Base-by-base conservation (phyloP, 352 stramenopile species). In the Pythium aristosporum region DNA sequence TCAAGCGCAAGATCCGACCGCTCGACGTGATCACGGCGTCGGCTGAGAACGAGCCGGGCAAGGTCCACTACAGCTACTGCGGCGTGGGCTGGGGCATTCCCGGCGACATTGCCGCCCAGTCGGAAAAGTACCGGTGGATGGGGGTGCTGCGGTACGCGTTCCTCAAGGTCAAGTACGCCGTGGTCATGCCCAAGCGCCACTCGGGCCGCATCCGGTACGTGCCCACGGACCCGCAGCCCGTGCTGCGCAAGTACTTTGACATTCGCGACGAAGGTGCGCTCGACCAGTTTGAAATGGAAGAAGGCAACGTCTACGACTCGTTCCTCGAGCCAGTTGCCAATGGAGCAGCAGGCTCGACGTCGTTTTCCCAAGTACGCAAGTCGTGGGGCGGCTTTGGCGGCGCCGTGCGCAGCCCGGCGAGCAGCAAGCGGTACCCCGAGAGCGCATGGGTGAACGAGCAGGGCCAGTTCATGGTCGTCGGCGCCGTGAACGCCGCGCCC, bases 211-310 rank as follows among this genome's bases (percentile, higher is more conserved):
- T 93, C n/a, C 73, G 79, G 9, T 91, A 90, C 57, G 80, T 93
- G 46, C 67, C 80, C 28, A 82, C 81, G 23, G 76, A 89, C 37
- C 85, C 85, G 2, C 79, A 89, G 56, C 80, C 81, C 4, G 68
- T 69, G 41, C 72, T 93, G 8, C 69, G 81, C 36, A 73, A 71
- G 39, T 93, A 93, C 70, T 80, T 89, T 60, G 82, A 93, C 54
- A 91, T 90, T 43, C 81, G 78, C 20, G 82, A 93, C 71, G 68
- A 76, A 21, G 85, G 85, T 21, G 85, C 85, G 1, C 54, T 85
- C n/a, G 85, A 93, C 60, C 85, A 93, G 64, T 93, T 90, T 55
- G 85, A 93, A 28, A 76, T 91, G 56, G 85, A 93, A 34, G 85
- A 93, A 75, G 85, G 81, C 41, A 91, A 76, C 44, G 82, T 91